Conservation (phyloP, 2,329 filamentous ascomycete species). For the Trichoderma oligosporum region DNA sequence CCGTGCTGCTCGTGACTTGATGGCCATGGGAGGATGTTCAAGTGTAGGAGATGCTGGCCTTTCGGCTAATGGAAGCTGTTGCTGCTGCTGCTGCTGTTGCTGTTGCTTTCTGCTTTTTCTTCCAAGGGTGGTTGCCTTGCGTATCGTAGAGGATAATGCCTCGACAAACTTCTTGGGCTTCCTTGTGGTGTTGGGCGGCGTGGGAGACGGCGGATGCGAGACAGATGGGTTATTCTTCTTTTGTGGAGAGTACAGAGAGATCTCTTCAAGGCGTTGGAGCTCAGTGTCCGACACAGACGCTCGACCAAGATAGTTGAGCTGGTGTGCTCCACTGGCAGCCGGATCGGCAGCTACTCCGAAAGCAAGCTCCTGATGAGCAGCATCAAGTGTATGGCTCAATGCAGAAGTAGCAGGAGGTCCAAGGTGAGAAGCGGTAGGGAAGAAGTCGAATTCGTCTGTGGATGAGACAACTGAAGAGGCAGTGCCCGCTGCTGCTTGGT, state of each 20-base stretch:
- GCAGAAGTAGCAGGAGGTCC: slow-evolving; percentile 27
- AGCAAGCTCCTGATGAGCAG: slow-evolving; percentile 29
- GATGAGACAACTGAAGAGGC: slow-evolving; percentile 36
- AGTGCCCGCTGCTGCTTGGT: slow-evolving; percentile 32
- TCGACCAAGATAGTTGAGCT: slow-evolving; percentile 28
- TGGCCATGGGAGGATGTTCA: slow-evolving; percentile 33
- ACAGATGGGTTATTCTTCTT: slow-evolving; percentile 28
- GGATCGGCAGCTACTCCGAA: slow-evolving; percentile 19
- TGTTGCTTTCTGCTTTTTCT: slow-evolving; percentile 30
- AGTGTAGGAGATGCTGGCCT: slow-evolving; percentile 33
- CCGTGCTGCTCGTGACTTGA: slow-evolving; percentile 32
- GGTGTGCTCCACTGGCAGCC: slow-evolving; percentile 22
- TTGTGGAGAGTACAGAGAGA: slow-evolving; percentile 42
- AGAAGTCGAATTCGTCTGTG: slow-evolving; percentile 36
- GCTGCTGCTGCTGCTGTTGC: neutral
- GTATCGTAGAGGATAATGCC: slow-evolving; percentile 40
- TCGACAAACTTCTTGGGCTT: slow-evolving; percentile 41
- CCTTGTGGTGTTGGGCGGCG: slow-evolving; percentile 32
- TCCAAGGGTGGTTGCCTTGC: slow-evolving; percentile 37
- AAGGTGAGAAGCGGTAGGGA: slow-evolving; percentile 34
- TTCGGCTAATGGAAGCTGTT: slow-evolving; percentile 16
- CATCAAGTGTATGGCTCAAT: slow-evolving; percentile 31
- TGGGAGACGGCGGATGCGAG: slow-evolving; percentile 34
- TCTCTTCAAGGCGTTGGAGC: slow-evolving; percentile 45
- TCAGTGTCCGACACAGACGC: slow-evolving; percentile 47